Base-by-base conservation (phyloP, 805 yeast species). In the Grigorovia yakushimaensis region DNA sequence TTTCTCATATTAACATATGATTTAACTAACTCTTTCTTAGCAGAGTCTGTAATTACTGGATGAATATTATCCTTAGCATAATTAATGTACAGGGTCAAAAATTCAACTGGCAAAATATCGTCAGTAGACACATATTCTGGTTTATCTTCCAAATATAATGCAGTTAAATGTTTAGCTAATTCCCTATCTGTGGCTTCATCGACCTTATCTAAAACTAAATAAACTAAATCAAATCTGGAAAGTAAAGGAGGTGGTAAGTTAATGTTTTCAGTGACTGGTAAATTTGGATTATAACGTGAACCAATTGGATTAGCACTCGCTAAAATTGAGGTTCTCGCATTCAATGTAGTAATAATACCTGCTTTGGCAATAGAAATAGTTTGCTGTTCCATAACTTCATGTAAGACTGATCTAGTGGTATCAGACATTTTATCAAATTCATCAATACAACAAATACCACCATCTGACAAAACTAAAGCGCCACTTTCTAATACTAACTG, bases 371-470 rank as follows among this genome's bases (percentile, higher is more conserved):
- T 88, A 9, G 97, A 88, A 41, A 93, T 93, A 1, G 98, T 93
- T 66, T 93, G 98, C 65, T 93, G 98, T 70, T 93, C 98, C 98
- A 93, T 93, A 10, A 93, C 98, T 73, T 93, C 98, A 64, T 93
- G 98, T 46, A 93, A 71, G 10, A 93, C 98, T 8, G 96, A 88
- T 59, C 98, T 73, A 0, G 98, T 91, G 1, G 94, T 70, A 56
- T 93, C 98, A 47, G 84, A 78, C 98, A 93, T 93, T 68, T 93
- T 93, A 69, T 93, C 98, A 62, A 91, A 93, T 72, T 93, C 98
- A 72, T 93, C 98, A 63, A 93, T 93, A 69, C 98, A 93, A 71
- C 98, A 93, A 40, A 93, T 82, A 74, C 98, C 98, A 49, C 98
- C 98, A 67, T 93, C 98, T 9, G 96, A 87, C 41, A 93, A 72